Conservation (phyloP, 495 filamentous ascomycete genomes). For the Aspergillus mulundensis region DNA sequence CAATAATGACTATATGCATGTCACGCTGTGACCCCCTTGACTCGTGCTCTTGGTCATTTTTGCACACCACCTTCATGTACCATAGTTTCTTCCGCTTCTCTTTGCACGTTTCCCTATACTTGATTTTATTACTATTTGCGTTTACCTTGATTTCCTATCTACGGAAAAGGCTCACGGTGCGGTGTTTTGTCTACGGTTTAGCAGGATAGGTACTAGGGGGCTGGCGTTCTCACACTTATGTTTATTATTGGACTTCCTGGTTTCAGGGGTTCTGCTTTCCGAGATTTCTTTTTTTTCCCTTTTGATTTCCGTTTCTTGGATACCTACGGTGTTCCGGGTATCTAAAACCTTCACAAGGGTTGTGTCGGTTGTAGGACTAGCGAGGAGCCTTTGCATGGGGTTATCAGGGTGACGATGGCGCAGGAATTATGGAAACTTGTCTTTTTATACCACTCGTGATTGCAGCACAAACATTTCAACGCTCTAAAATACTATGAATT, state of each 20-base stretch:
- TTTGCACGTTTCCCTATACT: constrained; percentile 13
- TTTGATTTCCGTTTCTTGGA: constrained; percentile 24
- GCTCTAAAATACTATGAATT: constrained; percentile 52
- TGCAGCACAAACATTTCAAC: neutral
- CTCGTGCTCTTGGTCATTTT: constrained; percentile 9
- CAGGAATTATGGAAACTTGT: constrained; percentile 17
- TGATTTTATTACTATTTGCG: constrained; percentile 15
- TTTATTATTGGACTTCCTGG: constrained; percentile 20
- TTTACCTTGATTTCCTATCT: constrained; percentile 15
- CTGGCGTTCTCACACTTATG: constrained; percentile 34
- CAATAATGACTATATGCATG: constrained; percentile 75
- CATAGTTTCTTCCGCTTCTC: constrained; percentile 28
- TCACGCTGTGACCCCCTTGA: constrained; percentile 42
- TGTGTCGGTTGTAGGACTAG: constrained; percentile 38
- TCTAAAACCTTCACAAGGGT: constrained; percentile 15
- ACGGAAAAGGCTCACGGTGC: constrained; percentile 37
- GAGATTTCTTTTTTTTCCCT: constrained; percentile 16
- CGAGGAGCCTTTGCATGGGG: constrained; percentile 18
- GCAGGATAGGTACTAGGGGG: constrained; percentile 32
- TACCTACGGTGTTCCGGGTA: constrained; percentile 29
- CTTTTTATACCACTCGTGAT: constrained; percentile 2
- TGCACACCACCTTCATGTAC: constrained; percentile 32
- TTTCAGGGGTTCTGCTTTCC: constrained; percentile 17
- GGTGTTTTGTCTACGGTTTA: constrained; percentile 41
- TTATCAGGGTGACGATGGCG: constrained; percentile 15